phyloP scores from a whole-genome alignment of 2,329 filamentous ascomycete genomes.

The Trichoderma sp. region DNA sequence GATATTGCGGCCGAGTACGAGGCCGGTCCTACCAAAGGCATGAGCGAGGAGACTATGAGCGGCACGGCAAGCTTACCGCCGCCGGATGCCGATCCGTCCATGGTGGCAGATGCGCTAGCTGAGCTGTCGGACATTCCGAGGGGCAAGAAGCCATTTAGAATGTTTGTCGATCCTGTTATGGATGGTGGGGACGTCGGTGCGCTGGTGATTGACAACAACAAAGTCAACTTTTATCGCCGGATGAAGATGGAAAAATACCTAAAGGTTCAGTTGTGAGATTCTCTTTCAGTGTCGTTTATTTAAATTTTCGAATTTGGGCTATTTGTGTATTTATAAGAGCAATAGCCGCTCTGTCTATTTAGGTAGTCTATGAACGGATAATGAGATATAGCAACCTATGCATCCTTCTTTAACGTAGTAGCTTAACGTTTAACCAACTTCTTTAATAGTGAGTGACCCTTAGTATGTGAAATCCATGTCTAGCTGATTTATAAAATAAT shows the following conservation, averaged over 20 bases:
- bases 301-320: neutral
- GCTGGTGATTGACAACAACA: neutral
- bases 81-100: constrained; percentile 1
- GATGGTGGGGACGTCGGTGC: neutral
- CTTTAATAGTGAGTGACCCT: neutral
- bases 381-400: neutral
- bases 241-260: neutral
- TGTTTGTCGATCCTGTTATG: neutral
- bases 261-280: neutral
- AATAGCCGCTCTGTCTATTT: neutral
- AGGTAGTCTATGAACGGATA: neutral
- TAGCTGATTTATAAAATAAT: neutral
- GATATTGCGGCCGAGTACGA: neutral
- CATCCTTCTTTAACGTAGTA: neutral
- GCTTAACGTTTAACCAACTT: neutral
- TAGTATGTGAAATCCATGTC: neutral
- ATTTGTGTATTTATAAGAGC: neutral
- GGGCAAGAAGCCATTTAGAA: constrained; percentile 13
- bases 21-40: neutral
- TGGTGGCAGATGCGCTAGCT: neutral
- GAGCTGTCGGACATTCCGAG: constrained; percentile 9
- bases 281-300: rapidly evolving
- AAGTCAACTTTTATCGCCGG: constrained; percentile 9
- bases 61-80: neutral
- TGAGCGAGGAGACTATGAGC: neutral